Evolutionary conservation across 345 rosid genomes (phyloP).

Genomic region (Salix koriyanagi): DNA sequence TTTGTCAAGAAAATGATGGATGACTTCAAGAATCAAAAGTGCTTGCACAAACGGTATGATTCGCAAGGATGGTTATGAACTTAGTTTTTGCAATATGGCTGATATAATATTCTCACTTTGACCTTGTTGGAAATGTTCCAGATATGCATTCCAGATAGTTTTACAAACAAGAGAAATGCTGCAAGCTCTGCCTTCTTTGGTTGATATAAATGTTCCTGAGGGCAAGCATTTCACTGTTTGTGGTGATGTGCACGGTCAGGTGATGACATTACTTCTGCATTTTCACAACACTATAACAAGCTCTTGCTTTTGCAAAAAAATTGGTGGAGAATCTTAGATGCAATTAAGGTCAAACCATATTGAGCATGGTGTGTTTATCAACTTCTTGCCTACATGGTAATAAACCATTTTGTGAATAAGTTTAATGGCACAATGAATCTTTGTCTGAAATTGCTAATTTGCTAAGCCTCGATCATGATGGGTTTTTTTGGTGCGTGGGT

Average conservation of each 20-base stretch:
- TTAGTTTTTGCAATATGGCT: slow-evolving; percentile 6
- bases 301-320: background rate
- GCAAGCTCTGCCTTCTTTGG: slow-evolving; percentile 69
- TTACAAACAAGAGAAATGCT: slow-evolving; percentile 80
- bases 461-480: too few species aligned
- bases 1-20: slow-evolving; percentile 94
- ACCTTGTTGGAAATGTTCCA: slow-evolving; percentile 28
- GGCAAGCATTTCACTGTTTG: slow-evolving; percentile 83
- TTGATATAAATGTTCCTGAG: slow-evolving; percentile 68
- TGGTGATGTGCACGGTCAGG: slow-evolving; percentile 99
- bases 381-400: background rate
- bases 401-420: background rate
- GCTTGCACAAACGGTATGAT: slow-evolving; percentile 76
- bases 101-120: slow-evolving; percentile 12
- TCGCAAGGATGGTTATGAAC: slow-evolving; percentile 8
- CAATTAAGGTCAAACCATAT: background rate
- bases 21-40: slow-evolving; percentile 82
- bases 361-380: background rate
- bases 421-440: background rate
- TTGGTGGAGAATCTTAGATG: background rate
- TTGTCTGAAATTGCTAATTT: background rate
- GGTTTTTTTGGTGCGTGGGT: too few species aligned
- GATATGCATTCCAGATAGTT: slow-evolving; percentile 90
- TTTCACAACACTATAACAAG: background rate
- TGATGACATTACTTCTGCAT: slow-evolving; percentile 25